phyloP scores from a whole-genome alignment of 257 asterid species.

The Nicotiana attenuata region DNA sequence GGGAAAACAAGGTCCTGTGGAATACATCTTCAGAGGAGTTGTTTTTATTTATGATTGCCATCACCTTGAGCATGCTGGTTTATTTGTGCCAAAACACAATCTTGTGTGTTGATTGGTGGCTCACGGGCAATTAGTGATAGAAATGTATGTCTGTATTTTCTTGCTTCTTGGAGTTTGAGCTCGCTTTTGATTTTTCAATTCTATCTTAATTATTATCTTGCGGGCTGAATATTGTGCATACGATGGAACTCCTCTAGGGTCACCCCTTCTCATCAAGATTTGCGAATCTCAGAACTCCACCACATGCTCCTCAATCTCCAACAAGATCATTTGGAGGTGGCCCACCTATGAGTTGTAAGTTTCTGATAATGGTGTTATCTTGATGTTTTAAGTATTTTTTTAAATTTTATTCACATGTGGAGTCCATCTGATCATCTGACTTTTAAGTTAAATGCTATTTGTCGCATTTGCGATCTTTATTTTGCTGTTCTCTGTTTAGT shows the following conservation, averaged over 20 bases:
- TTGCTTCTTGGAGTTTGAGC: slow-evolving; percentile 8
- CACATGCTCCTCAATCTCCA: slow-evolving; percentile 72
- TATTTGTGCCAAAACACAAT: slow-evolving; percentile 80
- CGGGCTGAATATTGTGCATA: slow-evolving; percentile 4
- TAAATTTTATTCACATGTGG: not conserved
- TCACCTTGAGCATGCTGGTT: slow-evolving; percentile 98
- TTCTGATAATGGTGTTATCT: slow-evolving; percentile 5
- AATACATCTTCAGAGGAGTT: slow-evolving; percentile 72
- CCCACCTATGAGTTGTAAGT: slow-evolving; percentile 55
- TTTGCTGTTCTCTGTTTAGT: not conserved
- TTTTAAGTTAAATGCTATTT: not conserved
- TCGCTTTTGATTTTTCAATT: slow-evolving; percentile 1
- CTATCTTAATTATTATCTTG: slow-evolving; percentile 4
- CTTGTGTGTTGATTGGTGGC: slow-evolving; percentile 89
- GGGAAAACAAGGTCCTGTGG: slow-evolving; percentile 95
- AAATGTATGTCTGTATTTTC: slow-evolving; percentile 41
- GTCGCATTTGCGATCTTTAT: not conserved
- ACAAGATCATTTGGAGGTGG: slow-evolving; percentile 90
- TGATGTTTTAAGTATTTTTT: not conserved
- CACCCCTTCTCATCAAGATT: slow-evolving; percentile 50
- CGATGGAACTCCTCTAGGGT: slow-evolving; percentile 43
- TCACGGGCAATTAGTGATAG: slow-evolving; percentile 69
- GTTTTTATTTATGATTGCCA: slow-evolving; percentile 77
- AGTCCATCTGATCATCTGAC: not conserved
- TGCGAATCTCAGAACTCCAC: slow-evolving; percentile 51